phyloP scores from a whole-genome alignment of 2,329 filamentous ascomycete genomes.

The Chaetomiaceae sp. region DNA sequence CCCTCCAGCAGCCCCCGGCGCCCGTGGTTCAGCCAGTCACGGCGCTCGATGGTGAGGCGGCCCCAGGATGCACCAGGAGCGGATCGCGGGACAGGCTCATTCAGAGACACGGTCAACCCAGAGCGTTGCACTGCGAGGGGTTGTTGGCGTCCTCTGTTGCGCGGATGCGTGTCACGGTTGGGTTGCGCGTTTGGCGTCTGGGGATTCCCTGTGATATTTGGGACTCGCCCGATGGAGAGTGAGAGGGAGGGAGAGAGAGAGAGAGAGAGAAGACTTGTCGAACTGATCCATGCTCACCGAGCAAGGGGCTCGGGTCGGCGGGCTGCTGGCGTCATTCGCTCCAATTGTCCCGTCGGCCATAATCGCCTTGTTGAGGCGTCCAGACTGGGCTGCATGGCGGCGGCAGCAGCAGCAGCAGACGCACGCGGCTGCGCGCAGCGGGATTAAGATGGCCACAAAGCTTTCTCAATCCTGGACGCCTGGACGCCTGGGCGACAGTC shows the following conservation, averaged over 20 bases:
- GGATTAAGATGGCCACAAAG: no score
- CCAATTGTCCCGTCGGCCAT: background rate
- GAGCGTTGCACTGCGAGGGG: slow-evolving; percentile 15
- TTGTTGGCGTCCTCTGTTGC: slow-evolving; percentile 15
- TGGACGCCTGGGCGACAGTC: no score
- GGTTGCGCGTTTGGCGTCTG: slow-evolving; percentile 3
- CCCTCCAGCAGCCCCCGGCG: slow-evolving; percentile 12
- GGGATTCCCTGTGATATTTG: background rate
- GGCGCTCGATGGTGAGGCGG: slow-evolving; percentile 20
- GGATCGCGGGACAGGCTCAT: slow-evolving; percentile 21
- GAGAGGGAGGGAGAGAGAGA: no score
- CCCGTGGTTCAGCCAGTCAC: slow-evolving; percentile 21
- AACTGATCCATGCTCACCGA: background rate
- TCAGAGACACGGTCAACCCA: slow-evolving; percentile 25
- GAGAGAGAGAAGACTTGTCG: no score
- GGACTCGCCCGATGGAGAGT: slow-evolving; percentile 7
- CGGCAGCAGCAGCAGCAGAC: no score
- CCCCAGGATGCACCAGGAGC: slow-evolving; percentile 20
- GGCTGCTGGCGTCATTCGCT: background rate
- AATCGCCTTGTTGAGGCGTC: slow-evolving; percentile 14
- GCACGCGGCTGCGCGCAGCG: background rate
- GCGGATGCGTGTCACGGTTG: slow-evolving; percentile 7
- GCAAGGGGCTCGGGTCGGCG: background rate
- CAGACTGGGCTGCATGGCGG: background rate
- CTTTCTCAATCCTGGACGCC: no score